Evolutionary conservation across 2,329 filamentous ascomycete genomes (phyloP).

Genomic region (Didymella exigua): DNA sequence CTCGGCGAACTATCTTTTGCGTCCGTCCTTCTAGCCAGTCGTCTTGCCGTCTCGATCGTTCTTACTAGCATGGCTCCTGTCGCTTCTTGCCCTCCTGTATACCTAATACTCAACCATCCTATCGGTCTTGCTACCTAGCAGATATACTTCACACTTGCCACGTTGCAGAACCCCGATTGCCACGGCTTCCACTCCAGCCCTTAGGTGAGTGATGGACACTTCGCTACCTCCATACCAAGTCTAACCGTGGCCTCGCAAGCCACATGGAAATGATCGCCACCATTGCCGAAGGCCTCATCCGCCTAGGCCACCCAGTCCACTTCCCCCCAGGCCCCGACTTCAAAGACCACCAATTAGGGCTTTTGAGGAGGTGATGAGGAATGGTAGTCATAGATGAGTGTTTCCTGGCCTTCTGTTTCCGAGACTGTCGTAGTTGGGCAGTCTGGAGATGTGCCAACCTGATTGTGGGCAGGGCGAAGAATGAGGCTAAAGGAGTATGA

Average conservation of each 20-base stretch:
- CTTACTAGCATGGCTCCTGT: background rate
- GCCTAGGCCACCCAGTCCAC: conserved; percentile 50
- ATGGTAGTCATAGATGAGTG: conserved; percentile 8
- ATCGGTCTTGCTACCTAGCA: background rate
- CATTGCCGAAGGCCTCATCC: conserved; percentile 47
- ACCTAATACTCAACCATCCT: background rate
- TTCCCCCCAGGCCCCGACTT: conserved; percentile 50
- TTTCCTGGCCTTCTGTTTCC: background rate
- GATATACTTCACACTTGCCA: background rate
- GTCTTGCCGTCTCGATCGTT: background rate
- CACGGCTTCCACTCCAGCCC: conserved; percentile 24
- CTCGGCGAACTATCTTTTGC: background rate
- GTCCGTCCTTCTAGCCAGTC: background rate
- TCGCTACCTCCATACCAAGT: background rate
- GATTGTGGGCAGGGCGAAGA: background rate
- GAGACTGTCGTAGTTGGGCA: background rate
- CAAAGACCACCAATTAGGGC: conserved; percentile 28
- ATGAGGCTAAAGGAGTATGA: conserved; percentile 2
- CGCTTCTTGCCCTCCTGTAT: background rate
- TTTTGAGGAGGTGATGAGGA: conserved; percentile 12
- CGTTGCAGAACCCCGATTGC: conserved; percentile 24
- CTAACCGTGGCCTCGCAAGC: conserved; percentile 4
- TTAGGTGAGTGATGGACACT: conserved; percentile 1
- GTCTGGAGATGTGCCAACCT: background rate
- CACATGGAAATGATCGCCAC: conserved; percentile 31